Evolutionary conservation across 2,329 filamentous ascomycete genomes (phyloP).

Genomic region (Epichloe festucae): DNA sequence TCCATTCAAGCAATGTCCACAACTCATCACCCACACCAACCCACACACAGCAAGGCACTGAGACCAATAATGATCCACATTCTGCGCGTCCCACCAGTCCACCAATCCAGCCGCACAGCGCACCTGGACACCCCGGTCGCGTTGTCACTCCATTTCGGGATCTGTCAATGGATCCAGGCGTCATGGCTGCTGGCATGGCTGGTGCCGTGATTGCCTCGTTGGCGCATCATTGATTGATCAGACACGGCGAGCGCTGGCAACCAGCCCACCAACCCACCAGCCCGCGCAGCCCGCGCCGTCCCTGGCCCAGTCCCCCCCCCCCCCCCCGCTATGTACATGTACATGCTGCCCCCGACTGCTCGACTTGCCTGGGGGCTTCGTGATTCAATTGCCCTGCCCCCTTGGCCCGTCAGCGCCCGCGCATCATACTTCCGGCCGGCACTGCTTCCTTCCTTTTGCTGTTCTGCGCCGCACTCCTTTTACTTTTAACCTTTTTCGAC

Average conservation of each 20-base stretch:
- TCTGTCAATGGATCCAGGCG: not conserved
- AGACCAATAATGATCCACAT: not conserved
- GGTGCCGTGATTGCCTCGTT: not conserved
- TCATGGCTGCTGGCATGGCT: not conserved
- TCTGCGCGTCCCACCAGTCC: not conserved
- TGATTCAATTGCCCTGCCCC: slow-evolving; percentile 1
- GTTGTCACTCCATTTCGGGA: not conserved
- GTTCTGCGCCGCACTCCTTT: not conserved
- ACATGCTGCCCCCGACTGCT: not conserved
- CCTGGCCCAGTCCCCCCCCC: not conserved
- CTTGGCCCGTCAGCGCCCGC: not conserved
- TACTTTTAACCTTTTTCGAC: not conserved
- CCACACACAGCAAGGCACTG: not conserved
- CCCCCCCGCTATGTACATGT: no score
- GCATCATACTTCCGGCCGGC: not conserved
- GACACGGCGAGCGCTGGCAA: not conserved
- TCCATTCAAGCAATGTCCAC: slow-evolving; percentile 4
- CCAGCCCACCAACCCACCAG: not conserved
- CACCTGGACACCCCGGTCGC: not conserved
- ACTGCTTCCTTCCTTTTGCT: not conserved
- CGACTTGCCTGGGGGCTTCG: not conserved
- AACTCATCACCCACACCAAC: not conserved
- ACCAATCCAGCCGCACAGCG: not conserved
- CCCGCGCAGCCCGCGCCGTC: no score
- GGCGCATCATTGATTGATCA: not conserved